phyloP scores from a whole-genome alignment of 208 protist genomes.

The Acanthamoeba royreba region DNA sequence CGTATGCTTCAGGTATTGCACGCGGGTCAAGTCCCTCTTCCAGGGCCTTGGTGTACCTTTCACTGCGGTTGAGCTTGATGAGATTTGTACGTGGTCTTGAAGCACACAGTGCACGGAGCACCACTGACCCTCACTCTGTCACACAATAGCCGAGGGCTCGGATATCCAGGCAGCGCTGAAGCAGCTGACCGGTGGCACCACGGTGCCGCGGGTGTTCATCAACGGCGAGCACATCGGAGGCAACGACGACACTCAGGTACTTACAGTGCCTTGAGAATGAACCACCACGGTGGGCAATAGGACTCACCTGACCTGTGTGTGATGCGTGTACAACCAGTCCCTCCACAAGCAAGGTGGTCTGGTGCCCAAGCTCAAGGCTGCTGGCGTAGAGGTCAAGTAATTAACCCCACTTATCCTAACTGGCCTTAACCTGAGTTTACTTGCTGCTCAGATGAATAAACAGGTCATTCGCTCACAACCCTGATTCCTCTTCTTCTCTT shows the following conservation, averaged over 20 bases:
- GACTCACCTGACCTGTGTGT: neutral
- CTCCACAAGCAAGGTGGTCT: slow-evolving; percentile 3
- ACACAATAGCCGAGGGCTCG: neutral
- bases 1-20: neutral
- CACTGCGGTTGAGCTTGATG: neutral
- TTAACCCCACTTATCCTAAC: neutral
- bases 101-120: neutral
- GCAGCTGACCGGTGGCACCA: slow-evolving; percentile 2
- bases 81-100: neutral
- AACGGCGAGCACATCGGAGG: slow-evolving; percentile 26
- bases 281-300: neutral
- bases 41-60: neutral
- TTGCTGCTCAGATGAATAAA: too few species aligned
- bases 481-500: too few species aligned
- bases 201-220: slow-evolving; percentile 8
- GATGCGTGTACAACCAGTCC: neutral
- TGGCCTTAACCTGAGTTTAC: too few species aligned
- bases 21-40: neutral
- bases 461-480: too few species aligned
- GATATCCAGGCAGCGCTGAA: slow-evolving; percentile 16
- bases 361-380: slow-evolving; percentile 1
- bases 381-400: neutral
- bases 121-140: neutral
- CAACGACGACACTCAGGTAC: slow-evolving; percentile 38
- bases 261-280: neutral